A percentile compares a stretch with the other conserved stretches of the same genome.
Conservation (phyloP, 2,329 filamentous ascomycete genomes). For the Aspergillus glaucus region DNA sequence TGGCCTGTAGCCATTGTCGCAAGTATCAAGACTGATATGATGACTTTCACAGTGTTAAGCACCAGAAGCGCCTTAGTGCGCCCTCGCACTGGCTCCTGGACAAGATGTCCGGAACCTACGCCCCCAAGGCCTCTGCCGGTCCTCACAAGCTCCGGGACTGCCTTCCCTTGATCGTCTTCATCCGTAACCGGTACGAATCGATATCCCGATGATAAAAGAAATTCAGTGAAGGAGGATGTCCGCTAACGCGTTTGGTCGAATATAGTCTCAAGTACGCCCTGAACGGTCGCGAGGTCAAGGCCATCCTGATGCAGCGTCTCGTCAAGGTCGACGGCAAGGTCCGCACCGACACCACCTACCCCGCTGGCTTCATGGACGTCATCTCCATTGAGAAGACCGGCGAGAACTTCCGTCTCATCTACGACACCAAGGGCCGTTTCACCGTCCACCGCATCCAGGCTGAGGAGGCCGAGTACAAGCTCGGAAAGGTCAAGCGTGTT, state of each 20-base stretch:
- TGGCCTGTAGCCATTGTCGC: background rate
- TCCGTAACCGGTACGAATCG: slow-evolving; percentile 59
- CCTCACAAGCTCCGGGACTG: slow-evolving; percentile 99
- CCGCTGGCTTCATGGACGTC: slow-evolving; percentile 98
- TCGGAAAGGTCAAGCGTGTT: slow-evolving; percentile 99
- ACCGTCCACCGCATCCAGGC: slow-evolving; percentile 98
- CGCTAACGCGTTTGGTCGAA: slow-evolving; percentile 12
- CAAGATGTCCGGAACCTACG: slow-evolving; percentile 92
- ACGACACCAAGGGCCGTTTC: slow-evolving; percentile 99
- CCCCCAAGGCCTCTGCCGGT: slow-evolving; percentile 67
- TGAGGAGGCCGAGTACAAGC: slow-evolving; percentile 99
- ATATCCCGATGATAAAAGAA: background rate
- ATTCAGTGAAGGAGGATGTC: background rate
- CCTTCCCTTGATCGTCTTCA: slow-evolving; percentile 97
- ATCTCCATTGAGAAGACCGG: slow-evolving; percentile 99
- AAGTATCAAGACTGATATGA: slow-evolving; percentile 20
- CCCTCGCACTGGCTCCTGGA: slow-evolving; percentile 99
- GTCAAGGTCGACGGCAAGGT: slow-evolving; percentile 99
- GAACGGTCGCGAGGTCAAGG: slow-evolving; percentile 94
- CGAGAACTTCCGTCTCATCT: slow-evolving; percentile 99
- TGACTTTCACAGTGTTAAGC: slow-evolving; percentile 71
- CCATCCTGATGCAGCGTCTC: slow-evolving; percentile 98
- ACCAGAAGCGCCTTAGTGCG: slow-evolving; percentile 99
- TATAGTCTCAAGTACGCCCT: slow-evolving; percentile 98
- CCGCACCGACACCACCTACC: slow-evolving; percentile 97